Conservation (phyloP, 2,329 filamentous ascomycete genomes). For the Truncatella angustata region DNA sequence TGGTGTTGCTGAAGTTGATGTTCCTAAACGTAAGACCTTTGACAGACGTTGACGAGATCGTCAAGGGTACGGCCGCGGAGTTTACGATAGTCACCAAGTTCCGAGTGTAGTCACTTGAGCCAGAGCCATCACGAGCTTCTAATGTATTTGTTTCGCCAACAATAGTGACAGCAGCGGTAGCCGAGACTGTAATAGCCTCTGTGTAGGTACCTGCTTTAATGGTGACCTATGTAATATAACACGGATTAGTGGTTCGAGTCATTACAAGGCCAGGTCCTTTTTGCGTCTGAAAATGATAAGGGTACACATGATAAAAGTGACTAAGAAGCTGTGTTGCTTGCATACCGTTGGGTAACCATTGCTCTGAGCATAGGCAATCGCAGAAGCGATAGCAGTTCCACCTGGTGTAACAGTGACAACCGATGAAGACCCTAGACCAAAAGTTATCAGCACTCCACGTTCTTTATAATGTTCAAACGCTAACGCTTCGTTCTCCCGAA, state of each 20-base stretch:
- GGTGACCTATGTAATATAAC: too few species aligned
- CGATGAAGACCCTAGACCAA: background rate
- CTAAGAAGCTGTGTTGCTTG: too few species aligned
- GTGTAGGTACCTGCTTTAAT: constrained; percentile 43
- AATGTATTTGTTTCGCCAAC: constrained; percentile 29
- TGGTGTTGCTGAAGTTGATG: constrained; percentile 36
- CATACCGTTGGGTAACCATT: constrained; percentile 38
- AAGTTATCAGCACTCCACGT: background rate
- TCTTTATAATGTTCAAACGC: background rate
- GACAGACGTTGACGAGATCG: constrained; percentile 26
- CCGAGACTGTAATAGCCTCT: constrained; percentile 37
- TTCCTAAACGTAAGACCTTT: constrained; percentile 35
- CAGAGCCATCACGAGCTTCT: constrained; percentile 8
- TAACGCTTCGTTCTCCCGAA: background rate
- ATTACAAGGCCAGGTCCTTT: too few species aligned
- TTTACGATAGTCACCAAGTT: constrained; percentile 36
- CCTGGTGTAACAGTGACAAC: constrained; percentile 42
- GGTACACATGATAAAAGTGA: too few species aligned
- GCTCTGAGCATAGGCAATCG: constrained; percentile 40
- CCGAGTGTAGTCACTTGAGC: constrained; percentile 27
- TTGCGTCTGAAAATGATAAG: too few species aligned
- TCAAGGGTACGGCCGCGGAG: constrained; percentile 24
- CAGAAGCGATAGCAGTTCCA: constrained; percentile 40
- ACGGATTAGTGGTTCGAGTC: too few species aligned
- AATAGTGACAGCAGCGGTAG: constrained; percentile 39